Evolutionary conservation across 306 rosid genomes (phyloP).

Genomic region (Gleditsia sinensis): DNA sequence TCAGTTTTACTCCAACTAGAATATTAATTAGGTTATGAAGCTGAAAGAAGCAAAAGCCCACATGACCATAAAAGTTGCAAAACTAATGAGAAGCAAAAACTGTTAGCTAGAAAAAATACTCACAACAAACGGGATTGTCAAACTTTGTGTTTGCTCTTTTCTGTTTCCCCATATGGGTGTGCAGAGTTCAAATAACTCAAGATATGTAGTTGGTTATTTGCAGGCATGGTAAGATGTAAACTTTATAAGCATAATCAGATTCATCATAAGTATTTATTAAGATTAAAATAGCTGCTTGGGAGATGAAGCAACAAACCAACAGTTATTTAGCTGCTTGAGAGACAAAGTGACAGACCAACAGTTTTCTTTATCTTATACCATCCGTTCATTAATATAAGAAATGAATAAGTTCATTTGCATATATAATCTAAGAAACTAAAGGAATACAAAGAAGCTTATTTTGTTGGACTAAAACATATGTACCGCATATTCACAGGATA

Average conservation of each 20-base stretch:
- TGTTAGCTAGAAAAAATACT: neutral
- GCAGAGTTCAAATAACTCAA: neutral
- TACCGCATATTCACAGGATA: neutral
- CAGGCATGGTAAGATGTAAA: too few species aligned
- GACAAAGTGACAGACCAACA: neutral
- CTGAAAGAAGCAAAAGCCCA: neutral
- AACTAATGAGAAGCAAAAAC: constrained; percentile 3
- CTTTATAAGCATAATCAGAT: neutral
- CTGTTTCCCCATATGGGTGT: too few species aligned
- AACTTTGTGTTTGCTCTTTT: neutral
- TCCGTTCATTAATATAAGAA: neutral
- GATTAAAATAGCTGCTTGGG: neutral
- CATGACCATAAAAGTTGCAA: neutral
- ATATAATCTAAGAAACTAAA: neutral
- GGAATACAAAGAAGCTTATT: neutral
- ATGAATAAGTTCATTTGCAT: neutral
- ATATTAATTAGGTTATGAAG: constrained; percentile 1
- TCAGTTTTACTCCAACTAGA: neutral
- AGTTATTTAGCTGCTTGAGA: too few species aligned
- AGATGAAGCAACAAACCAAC: too few species aligned
- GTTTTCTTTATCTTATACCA: neutral
- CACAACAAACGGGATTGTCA: neutral
- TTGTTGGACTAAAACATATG: neutral
- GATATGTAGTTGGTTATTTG: too few species aligned
- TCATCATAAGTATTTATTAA: neutral